These are phyloP conservation scores for Chionographis japonica DNA, from an alignment of 106 monocot species.

Conservation along the genomic window DNA sequence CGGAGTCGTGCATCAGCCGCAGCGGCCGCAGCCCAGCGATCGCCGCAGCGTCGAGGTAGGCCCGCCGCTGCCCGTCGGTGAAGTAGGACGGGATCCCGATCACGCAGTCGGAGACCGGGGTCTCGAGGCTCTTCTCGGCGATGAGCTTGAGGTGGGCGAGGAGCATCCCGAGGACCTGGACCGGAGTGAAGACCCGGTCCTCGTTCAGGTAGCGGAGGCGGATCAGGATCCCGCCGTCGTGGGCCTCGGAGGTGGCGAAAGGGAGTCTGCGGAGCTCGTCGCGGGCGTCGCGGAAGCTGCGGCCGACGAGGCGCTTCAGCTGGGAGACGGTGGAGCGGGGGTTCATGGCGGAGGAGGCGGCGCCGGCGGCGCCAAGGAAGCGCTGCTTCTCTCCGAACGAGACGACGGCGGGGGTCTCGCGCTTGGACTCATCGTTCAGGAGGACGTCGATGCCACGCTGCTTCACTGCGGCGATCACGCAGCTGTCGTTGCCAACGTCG, in stretches of 20 bases:
- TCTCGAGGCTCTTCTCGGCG: constrained; percentile 45
- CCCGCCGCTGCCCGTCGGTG: constrained; percentile 55
- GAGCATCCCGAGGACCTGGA: constrained; percentile 61
- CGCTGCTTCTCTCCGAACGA: constrained; percentile 71
- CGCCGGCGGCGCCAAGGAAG: constrained; percentile 44
- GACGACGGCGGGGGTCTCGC: constrained; percentile 72
- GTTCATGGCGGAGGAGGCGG: constrained; percentile 35
- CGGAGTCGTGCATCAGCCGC: constrained; percentile 64
- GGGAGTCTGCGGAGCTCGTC: constrained; percentile 45
- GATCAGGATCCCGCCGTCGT: constrained; percentile 25
- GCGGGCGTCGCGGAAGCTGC: constrained; percentile 13
- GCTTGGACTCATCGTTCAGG: constrained; percentile 77
- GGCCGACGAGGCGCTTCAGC: constrained; percentile 60
- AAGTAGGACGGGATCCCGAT: constrained; percentile 78
- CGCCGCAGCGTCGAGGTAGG: constrained; percentile 72
- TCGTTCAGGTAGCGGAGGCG: constrained; percentile 28
- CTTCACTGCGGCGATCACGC: constrained; percentile 58
- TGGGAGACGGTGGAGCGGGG: constrained; percentile 50
- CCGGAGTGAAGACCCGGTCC: constrained; percentile 35
- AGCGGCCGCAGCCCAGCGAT: constrained; percentile 78
- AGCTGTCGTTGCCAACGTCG: constrained; percentile 83
- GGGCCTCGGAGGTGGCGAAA: constrained; percentile 18
- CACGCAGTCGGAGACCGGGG: constrained; percentile 51
- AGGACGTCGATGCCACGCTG: constrained; percentile 72
- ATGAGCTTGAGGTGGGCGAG: constrained; percentile 50